Conservation (phyloP, 2,329 filamentous ascomycete species). For the Akanthomyces dipterigenus region DNA sequence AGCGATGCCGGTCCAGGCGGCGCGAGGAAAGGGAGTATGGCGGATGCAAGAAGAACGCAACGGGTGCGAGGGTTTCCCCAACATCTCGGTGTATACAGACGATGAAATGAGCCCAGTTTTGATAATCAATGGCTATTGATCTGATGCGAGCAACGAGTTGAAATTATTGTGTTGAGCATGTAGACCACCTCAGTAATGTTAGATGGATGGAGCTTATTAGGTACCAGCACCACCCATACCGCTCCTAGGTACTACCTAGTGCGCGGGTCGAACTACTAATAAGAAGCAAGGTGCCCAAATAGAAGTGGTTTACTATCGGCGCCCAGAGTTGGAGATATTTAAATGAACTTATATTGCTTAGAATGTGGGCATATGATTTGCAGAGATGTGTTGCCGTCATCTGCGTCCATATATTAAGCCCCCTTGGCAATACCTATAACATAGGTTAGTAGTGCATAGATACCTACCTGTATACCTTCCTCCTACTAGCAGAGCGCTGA, state of each 20-base stretch:
- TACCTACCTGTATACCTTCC: too few relatives aligned
- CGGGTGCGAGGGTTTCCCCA: not conserved
- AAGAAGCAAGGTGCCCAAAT: not conserved
- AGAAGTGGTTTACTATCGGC: not conserved
- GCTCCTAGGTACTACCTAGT: too few relatives aligned
- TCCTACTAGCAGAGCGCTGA: too few relatives aligned
- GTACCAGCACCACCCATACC: too few relatives aligned
- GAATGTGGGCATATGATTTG: not conserved
- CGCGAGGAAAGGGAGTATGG: not conserved
- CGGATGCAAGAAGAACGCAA: not conserved
- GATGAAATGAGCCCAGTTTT: not conserved
- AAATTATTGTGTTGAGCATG: not conserved
- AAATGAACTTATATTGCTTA: conserved; percentile 6
- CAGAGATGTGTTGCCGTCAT: not conserved
- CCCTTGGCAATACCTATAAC: not conserved
- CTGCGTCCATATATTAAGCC: not conserved
- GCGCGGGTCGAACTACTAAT: not conserved
- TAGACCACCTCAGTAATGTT: not conserved
- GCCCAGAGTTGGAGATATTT: not conserved
- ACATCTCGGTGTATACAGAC: not conserved
- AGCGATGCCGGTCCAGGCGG: not conserved
- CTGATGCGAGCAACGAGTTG: not conserved
- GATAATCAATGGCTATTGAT: not conserved
- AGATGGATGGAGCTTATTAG: too few relatives aligned
- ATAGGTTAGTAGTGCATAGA: too few relatives aligned